Evolutionary conservation across 768 basidiomycete species (phyloP), one percentile per base, ranked within the genome.

Genomic region (Tulasnella sp.): DNA sequence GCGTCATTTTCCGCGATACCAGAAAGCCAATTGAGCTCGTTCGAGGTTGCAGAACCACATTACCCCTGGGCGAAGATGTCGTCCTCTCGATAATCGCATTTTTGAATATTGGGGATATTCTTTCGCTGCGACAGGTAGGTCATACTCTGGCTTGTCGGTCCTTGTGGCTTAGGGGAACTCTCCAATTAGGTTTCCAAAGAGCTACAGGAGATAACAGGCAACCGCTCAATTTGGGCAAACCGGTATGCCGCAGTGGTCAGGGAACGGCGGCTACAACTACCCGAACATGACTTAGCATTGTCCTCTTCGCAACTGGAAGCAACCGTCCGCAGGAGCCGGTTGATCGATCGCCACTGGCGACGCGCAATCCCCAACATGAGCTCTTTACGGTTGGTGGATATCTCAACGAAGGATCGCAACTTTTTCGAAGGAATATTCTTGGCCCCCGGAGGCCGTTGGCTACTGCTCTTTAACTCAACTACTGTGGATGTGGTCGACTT

Each of bases 71-170:
- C 31, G 64, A 69, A 69, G 64, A 69, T 28, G 64, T 69, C 18
- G 31, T 69, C 64, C 28, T 69, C 12, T 69, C 34, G 64, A 69
- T 69, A 7, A 34, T 69, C 31, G 64, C 64, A 37, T 69, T 28
- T 28, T 20, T 69, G 64, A 31, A 69, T 69, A 69, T 69, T 69
- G 64, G 64, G 64, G 64, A 69, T 69, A 69, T 69, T 34, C 34
- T 69, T 37, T 31, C 31, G 20, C 64, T 69, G 16, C 24, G 64
- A 69, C 64, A 69, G 64, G 64, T 69, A 1, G 12, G 64, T 14
- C 28, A 6, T 20, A 69, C 64, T 16, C 6, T 11, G 34, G 64
- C 20, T 31, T 20, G 7, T 37, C 3, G 18, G 34, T 37, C 12
- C 64, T 18, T 37, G 34, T 12, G 16, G 64, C 34, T 69, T 28